These are phyloP conservation scores for Forsythia suspensa DNA, from an alignment of 257 asterid genomes.

Conservation along the genomic window DNA sequence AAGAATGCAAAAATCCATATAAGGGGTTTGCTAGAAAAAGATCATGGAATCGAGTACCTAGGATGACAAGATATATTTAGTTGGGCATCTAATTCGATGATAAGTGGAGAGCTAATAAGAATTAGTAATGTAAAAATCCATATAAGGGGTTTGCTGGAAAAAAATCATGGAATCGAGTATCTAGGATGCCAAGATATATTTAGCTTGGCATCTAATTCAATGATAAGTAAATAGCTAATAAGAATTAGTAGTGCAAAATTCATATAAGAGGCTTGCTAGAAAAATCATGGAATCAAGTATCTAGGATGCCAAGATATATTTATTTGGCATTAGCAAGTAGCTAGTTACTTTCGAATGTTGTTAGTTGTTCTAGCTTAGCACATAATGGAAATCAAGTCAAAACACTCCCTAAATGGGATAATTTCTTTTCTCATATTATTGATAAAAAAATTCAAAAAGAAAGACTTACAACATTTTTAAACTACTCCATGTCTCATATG, in stretches of 20 bases:
- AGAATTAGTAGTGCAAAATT: not conserved
- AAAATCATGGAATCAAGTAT: not conserved
- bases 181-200: too few relatives aligned
- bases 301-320: not conserved
- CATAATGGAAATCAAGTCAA: not conserved
- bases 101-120: too few relatives aligned
- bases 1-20: too few relatives aligned
- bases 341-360: not conserved
- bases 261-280: not conserved
- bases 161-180: too few relatives aligned
- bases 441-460: not conserved
- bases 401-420: not conserved
- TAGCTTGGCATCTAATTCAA: not conserved
- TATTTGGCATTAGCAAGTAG: not conserved
- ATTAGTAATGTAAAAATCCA: too few relatives aligned
- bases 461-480: slow-evolving; percentile 61
- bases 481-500: slow-evolving; percentile 23
- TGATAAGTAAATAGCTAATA: not conserved
- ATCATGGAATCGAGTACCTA: too few relatives aligned
- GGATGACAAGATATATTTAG: too few relatives aligned
- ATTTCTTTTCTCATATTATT: not conserved
- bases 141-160: too few relatives aligned
- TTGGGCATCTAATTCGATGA: too few relatives aligned
- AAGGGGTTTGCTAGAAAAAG: too few relatives aligned
- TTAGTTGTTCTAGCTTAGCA: not conserved